Evolutionary conservation across 2,329 filamentous ascomycete species (phyloP), one percentile per base, ranked within the genome.

Genomic region (Diaporthe helianthi): DNA sequence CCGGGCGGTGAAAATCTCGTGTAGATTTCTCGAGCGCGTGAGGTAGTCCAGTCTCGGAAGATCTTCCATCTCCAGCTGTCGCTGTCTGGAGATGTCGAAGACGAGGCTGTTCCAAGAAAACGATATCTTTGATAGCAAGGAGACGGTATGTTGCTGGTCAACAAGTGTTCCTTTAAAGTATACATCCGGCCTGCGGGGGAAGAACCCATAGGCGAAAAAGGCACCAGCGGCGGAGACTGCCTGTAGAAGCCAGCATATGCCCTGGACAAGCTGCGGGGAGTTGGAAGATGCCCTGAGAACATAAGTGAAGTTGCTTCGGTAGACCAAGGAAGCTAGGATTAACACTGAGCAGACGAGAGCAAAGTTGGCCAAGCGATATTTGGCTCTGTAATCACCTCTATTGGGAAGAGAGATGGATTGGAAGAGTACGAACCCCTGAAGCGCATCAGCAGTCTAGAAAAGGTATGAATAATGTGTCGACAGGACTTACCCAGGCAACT

Each of bases 131-230:
- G 72, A 64, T 2, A 80, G 66, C 15, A 79, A 67, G 2, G 78
- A 79, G 1, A 76, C 73, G 3, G 78, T 76, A 41, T 77, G 71
- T 65, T 80, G 78, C 70, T 79, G 78, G 68, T 80, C 78, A n/a
- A 80, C 78, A 2, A 80, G 67, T 13, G 55, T 60, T 44, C 73
- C 75, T 1, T 72, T 70, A 60, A 77, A 68, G 64, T 75, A 80
- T 38, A 80, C 75, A 67, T 80, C 77, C 0, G 78, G 78, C 7
- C 78, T 77, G 15, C 77, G 77, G 3, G 76, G 76, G 38, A 79
- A 75, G 5, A 71, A 71, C 7, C 78, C 76, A 38, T 79, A 79
- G 6, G 75, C 72, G 9, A 74, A 61, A 22, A 72, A 69, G 4
- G 74, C 73, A 0, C 68, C 54, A 22, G 77, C 52, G 1, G 76